Evolutionary conservation across 2,329 filamentous ascomycete species (phyloP), one percentile per base, ranked within the genome.

Genomic region (Nigrograna mackinnonii): DNA sequence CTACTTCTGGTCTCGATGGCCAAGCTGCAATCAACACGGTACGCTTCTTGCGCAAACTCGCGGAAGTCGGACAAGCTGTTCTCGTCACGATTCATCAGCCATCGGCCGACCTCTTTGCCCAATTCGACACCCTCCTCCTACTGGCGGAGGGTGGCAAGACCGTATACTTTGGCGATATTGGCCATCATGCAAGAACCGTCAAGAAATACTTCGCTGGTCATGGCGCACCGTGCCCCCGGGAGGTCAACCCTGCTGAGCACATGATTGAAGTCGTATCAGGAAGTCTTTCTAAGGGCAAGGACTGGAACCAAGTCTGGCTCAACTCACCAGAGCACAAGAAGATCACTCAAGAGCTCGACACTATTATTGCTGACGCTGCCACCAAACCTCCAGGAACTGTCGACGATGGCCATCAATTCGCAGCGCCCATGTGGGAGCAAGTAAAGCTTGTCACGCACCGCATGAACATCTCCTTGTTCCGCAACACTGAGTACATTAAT

Each of bases 71-170:
- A 2, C 89, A 94, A 64, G 89, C 89, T 6, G 87, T 94, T 49
- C 78, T 94, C 2, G 91, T 87, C 70, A 94, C 89, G 1, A 94
- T 94, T 47, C 89, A 94, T 62, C 89, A 94, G 61, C 89, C 89
- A 1, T 90, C 88, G 41, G 86, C 87, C 16, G 82, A 85, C 0
- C 75, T 94, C 0, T 92, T 95, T 54, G 86, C 90, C 60, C 84
- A 89, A 64, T 95, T 94, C 52, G 89, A 94, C 62, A 80, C 87
- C 6, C 76, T 95, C 2, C 74, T 94, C 3, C 75, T 94, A 2
- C 77, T 94, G 2, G 80, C 90, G 63, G 78, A 79, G 30, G 89
- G 88, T 35, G 89, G 89, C 11, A 79, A 84, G 37, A 86, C 85
- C 13, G 86, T 92, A 18, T 94, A 94, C 70, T 90, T 91, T 61